These are phyloP conservation scores for Omphalotus olearius DNA, from an alignment of 1,284 basidiomycete genomes.

Conservation along the genomic window DNA sequence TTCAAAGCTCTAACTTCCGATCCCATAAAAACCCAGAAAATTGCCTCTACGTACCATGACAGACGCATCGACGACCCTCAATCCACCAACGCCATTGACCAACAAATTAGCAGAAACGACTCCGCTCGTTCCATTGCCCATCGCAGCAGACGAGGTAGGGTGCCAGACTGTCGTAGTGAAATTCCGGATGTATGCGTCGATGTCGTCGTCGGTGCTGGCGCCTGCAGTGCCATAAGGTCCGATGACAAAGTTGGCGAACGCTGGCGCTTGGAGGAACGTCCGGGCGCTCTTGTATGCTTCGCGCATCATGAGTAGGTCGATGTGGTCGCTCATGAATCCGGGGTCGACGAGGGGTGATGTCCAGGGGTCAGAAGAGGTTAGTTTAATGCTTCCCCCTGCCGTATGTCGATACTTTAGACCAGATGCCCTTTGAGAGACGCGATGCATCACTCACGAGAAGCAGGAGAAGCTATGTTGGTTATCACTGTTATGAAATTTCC, in stretches of 20 bases:
- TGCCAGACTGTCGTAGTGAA: neutral
- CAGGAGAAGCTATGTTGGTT: neutral
- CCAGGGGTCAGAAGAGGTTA: neutral
- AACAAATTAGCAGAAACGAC: constrained; percentile 38
- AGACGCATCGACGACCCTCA: constrained; percentile 39
- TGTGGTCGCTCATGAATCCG: neutral
- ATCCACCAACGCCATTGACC: constrained; percentile 30
- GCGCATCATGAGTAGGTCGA: neutral
- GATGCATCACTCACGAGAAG: neutral
- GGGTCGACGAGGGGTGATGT: constrained; percentile 2
- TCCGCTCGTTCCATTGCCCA: constrained; percentile 18
- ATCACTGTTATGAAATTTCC: neutral
- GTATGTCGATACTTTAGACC: neutral
- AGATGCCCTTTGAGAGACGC: neutral
- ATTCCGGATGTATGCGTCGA: constrained; percentile 3
- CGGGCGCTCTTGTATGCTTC: neutral
- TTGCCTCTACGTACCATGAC: constrained; percentile 25
- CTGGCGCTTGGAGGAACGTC: neutral
- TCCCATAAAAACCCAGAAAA: neutral
- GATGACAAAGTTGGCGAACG: neutral
- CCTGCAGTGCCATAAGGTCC: neutral
- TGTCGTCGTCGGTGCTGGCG: neutral
- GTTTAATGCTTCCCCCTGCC: constrained; percentile 1
- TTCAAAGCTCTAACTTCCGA: neutral
- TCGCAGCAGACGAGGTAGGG: neutral